phyloP scores from a whole-genome alignment of 192 early-diverging fungal species.

The Linnemannia schmuckeri region DNA sequence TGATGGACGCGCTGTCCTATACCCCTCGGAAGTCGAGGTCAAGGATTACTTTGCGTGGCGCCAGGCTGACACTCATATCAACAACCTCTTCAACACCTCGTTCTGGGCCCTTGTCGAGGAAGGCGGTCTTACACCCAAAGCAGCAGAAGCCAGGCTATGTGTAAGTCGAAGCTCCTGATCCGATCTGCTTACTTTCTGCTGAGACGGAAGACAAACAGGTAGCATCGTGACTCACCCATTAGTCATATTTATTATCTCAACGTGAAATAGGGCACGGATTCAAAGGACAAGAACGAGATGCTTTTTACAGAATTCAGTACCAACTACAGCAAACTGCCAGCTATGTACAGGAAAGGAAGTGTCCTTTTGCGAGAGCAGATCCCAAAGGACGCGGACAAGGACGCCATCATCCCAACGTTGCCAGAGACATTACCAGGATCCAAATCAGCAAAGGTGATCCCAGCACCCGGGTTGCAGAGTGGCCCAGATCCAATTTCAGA shows the following conservation, averaged over 20 bases:
- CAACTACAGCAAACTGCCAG: constrained; percentile 89
- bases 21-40: constrained; percentile 85
- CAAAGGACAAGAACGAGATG: constrained; percentile 92
- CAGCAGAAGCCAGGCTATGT: constrained; percentile 81
- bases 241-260: background rate
- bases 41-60: constrained; percentile 96
- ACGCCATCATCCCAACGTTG: constrained; percentile 38
- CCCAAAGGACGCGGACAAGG: constrained; percentile 40
- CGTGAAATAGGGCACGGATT: constrained; percentile 79
- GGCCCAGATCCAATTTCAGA: background rate
- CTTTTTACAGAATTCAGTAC: constrained; percentile 86
- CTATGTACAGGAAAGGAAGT: constrained; percentile 92
- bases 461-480: constrained; percentile 11
- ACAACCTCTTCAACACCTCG: constrained; percentile 96
- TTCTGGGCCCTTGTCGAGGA: constrained; percentile 91
- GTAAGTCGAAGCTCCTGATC: constrained; percentile 56
- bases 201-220: background rate
- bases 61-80: constrained; percentile 94
- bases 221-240: background rate
- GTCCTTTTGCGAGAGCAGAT: constrained; percentile 77
- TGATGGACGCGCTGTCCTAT: constrained; percentile 90
- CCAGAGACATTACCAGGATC: constrained; percentile 50
- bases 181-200: background rate
- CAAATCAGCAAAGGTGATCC: constrained; percentile 16
- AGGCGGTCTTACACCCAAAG: constrained; percentile 72